Evolutionary conservation across 306 rosid species (phyloP).

Genomic region (Castanea crenata): DNA sequence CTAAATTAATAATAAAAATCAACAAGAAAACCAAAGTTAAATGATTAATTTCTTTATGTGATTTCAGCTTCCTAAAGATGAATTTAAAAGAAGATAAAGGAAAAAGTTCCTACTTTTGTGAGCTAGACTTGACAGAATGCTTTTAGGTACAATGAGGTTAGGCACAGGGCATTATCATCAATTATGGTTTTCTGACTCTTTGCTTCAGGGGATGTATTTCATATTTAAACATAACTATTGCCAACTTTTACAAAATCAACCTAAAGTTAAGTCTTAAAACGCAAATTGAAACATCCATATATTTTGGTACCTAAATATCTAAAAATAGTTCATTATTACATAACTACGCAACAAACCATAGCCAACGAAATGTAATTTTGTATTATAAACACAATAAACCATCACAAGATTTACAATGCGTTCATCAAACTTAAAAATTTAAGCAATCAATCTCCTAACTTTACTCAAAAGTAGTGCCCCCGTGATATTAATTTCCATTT

Average conservation of each 20-base stretch:
- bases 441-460: too few relatives aligned
- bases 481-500: too few relatives aligned
- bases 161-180: not conserved
- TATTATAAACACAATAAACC: too few relatives aligned
- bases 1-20: not conserved
- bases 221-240: not conserved
- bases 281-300: too few relatives aligned
- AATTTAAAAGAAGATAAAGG: not conserved
- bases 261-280: not conserved
- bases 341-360: not conserved
- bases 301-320: not conserved
- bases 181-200: conserved; percentile 10
- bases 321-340: not conserved
- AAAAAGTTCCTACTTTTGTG: not conserved
- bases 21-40: conserved; percentile 1
- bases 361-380: not conserved
- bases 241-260: not conserved
- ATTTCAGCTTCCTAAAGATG: not conserved
- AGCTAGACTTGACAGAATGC: not conserved
- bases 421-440: too few relatives aligned
- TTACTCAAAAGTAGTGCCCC: too few relatives aligned
- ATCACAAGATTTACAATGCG: too few relatives aligned
- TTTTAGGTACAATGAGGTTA: conserved; percentile 7
- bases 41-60: not conserved
- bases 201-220: conserved; percentile 1